A percentile compares a stretch with the other conserved stretches of the same genome.
These are phyloP conservation scores for Penstemon davidsonii DNA, from an alignment of 257 asterid species.

Conservation along the genomic window DNA sequence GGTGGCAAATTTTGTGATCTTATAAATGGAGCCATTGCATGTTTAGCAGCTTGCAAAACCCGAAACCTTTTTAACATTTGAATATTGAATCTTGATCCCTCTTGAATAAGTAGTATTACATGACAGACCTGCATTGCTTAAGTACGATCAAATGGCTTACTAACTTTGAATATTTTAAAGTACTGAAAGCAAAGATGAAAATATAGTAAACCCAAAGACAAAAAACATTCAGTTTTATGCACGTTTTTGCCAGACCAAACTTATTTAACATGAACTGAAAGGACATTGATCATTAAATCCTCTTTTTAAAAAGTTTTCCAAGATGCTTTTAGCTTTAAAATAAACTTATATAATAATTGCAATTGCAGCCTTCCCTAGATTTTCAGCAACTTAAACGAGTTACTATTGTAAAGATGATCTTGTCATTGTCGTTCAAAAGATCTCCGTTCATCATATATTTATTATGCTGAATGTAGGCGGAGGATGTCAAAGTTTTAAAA, in stretches of 20 bases:
- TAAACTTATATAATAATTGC: not conserved
- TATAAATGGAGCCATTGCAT: slow-evolving; percentile 56
- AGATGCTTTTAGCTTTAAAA: not conserved
- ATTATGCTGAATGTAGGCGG: not conserved
- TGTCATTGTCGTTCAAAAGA: slow-evolving; percentile 6
- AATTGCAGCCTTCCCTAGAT: not conserved
- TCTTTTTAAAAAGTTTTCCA: slow-evolving; percentile 6
- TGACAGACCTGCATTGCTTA: slow-evolving; percentile 97
- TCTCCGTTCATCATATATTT: not conserved
- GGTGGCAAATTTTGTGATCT: slow-evolving; percentile 55
- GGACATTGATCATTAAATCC: not conserved
- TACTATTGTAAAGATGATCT: slow-evolving; percentile 4
- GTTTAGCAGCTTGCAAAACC: slow-evolving; percentile 84
- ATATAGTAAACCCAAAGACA: not conserved
- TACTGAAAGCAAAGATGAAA: slow-evolving; percentile 9
- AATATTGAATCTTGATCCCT: slow-evolving; percentile 84
- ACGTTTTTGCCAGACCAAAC: slow-evolving; percentile 12
- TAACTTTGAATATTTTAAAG: slow-evolving; percentile 26
- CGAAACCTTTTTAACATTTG: slow-evolving; percentile 69
- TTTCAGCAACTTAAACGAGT: not conserved
- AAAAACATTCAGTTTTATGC: slow-evolving; percentile 10
- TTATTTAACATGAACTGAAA: slow-evolving; percentile 4
- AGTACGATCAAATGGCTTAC: slow-evolving; percentile 48
- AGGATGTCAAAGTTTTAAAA: not conserved
- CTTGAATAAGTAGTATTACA: slow-evolving; percentile 69